Base-by-base conservation (phyloP, 2,329 filamentous ascomycete species). In the Fusarium pseudograminearum region DNA sequence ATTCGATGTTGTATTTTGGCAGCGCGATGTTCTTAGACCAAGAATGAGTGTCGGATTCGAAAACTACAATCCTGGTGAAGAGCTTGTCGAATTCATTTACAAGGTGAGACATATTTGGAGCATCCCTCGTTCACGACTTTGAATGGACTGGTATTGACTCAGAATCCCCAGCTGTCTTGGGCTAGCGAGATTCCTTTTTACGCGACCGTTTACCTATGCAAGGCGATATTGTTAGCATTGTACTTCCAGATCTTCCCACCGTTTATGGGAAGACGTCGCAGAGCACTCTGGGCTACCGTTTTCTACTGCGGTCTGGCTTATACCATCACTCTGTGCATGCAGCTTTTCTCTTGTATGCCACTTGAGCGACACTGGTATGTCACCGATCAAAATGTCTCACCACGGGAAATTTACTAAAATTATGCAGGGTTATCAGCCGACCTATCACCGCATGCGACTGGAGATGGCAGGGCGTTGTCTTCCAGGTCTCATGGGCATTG, bases 141-240 rank as follows among this genome's bases (percentile, higher is more conserved):
- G 2, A 3, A 2, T 5, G 4, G 16, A 22, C 22, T 12, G 16
- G 14, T 7, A 44, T 61, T 65, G 11, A 65, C 47, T 5, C 7
- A 6, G 5, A 5, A 2, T 41, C 14, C 10, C 6, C 34, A 70
- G 67, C 44, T 70, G 45, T 70, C 67, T 10, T 70, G 67, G 67
- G 62, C 58, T 14, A 60, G 67, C n/a, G 62, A 67, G 18, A 64
- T 70, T 9, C 67, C 67, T 1, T 70, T 70, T 15, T 70, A 70
- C 15, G 50, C 62, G 8, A 53, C 67, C 1, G 61, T 61, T 7
- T 70, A 70, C 38, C 48, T 70, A 7, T 70, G 44, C 10, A 70
- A 70, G 41, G 53, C 54, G 9, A 56, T 70, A 18, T 42, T 70
- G 5, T 36, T 70, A 4, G 44, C 62, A 1, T 46, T 63, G 36